phyloP scores from a whole-genome alignment of 768 basidiomycete species.

The Tylopilus plumbeoviolaceoides region DNA sequence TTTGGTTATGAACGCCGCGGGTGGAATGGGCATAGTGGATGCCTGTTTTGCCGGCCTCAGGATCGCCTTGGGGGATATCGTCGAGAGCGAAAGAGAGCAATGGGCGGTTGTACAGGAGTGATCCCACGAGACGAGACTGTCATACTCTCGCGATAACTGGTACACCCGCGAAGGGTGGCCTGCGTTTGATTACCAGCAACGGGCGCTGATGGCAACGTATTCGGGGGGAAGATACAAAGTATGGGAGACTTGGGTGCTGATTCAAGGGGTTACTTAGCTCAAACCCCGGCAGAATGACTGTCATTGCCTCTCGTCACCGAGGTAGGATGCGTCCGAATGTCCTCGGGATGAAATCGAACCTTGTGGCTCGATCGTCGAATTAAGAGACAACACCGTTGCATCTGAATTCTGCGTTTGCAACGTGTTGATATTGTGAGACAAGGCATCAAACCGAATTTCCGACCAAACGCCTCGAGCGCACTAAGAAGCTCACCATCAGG shows the following conservation, averaged over 20 bases:
- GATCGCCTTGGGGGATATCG: slow-evolving; percentile 57
- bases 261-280: background rate
- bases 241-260: background rate
- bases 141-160: background rate
- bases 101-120: slow-evolving; percentile 30
- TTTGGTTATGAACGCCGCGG: slow-evolving; percentile 86
- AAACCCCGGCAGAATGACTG: background rate
- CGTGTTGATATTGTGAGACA: background rate
- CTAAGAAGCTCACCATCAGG: background rate
- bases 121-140: background rate
- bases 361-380: background rate
- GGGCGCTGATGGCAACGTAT: background rate
- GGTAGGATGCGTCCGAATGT: too few relatives aligned
- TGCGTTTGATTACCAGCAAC: background rate
- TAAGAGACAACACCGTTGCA: background rate
- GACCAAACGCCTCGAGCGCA: background rate
- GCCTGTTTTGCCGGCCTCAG: slow-evolving; percentile 79
- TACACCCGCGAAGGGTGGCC: background rate
- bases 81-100: slow-evolving; percentile 35
- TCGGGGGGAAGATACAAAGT: too few relatives aligned
- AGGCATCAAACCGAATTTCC: background rate
- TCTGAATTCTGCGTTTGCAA: background rate
- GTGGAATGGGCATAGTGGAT: slow-evolving; percentile 81
- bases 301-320: too few relatives aligned
- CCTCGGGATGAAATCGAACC: background rate